These are phyloP conservation scores for Lathyrus tuberosus DNA, from an alignment of 306 rosid species.

Conservation along the genomic window DNA sequence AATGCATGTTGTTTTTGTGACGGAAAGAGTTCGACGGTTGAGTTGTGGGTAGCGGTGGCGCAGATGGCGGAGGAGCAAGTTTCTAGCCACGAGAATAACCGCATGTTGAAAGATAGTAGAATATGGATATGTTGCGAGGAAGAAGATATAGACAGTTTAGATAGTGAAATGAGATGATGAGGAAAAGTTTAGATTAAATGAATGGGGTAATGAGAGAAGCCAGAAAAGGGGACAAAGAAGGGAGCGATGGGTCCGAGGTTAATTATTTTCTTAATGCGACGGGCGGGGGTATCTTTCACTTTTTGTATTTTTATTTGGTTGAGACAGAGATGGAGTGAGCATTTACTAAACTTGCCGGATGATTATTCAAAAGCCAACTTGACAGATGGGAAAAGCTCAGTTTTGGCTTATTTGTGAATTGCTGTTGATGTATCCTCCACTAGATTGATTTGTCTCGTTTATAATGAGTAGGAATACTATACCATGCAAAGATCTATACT, in stretches of 20 bases:
- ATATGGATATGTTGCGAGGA: neutral
- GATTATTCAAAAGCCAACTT: neutral
- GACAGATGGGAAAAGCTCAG: conserved; percentile 9
- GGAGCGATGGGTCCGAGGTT: conserved; percentile 37
- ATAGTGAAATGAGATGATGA: neutral
- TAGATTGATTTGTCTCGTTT: neutral
- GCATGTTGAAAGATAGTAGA: conserved; percentile 37
- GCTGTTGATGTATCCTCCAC: neutral
- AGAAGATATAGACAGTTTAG: neutral
- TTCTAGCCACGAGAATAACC: conserved; percentile 44
- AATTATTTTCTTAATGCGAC: conserved; percentile 14
- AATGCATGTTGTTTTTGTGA: conserved; percentile 19
- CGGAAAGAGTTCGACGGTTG: conserved; percentile 32
- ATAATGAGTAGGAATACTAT: neutral
- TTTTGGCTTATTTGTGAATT: neutral
- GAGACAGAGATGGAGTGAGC: conserved; percentile 6
- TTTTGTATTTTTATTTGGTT: neutral
- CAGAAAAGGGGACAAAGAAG: conserved; percentile 1
- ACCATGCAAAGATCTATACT: too few species aligned
- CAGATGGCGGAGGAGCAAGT: conserved; percentile 42
- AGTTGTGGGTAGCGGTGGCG: conserved; percentile 35
- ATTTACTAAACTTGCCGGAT: conserved; percentile 38
- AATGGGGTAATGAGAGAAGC: neutral
- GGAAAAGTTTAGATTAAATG: neutral
- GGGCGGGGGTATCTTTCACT: conserved; percentile 19